A percentile compares a stretch with the other conserved stretches of the same genome.
phyloP scores from a whole-genome alignment of 164 flowering plant species.

The Chloranthus sessilifolius region DNA sequence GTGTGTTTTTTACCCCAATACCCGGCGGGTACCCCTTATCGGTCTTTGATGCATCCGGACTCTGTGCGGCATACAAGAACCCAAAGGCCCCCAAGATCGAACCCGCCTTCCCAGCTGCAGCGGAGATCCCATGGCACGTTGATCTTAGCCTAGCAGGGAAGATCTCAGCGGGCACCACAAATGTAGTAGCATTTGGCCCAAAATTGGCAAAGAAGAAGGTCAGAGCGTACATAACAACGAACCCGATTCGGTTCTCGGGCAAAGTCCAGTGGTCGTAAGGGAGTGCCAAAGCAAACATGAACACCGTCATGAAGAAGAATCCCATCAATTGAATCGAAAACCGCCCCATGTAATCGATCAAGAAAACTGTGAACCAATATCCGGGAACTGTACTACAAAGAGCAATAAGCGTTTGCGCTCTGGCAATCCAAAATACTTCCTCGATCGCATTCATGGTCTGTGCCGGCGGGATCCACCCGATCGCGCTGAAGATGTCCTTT shows the following conservation, averaged over 20 bases:
- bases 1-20: slow-evolving; percentile 61
- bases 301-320: slow-evolving; percentile 66
- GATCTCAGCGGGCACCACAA: slow-evolving; percentile 49
- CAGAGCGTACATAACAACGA: slow-evolving; percentile 34
- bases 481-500: slow-evolving; percentile 59
- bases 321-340: slow-evolving; percentile 65
- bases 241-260: slow-evolving; percentile 45
- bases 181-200: slow-evolving; percentile 48
- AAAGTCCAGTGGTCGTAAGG: slow-evolving; percentile 64
- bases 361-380: slow-evolving; percentile 69
- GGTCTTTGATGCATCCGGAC: slow-evolving; percentile 34
- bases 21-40: slow-evolving; percentile 59
- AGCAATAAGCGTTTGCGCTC: slow-evolving; percentile 67
- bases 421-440: slow-evolving; percentile 56
- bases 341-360: slow-evolving; percentile 59
- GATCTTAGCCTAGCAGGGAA: slow-evolving; percentile 48
- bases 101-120: slow-evolving; percentile 50
- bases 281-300: slow-evolving; percentile 70
- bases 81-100: slow-evolving; percentile 41
- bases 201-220: slow-evolving; percentile 52
- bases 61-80: slow-evolving; percentile 56
- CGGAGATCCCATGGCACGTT: slow-evolving; percentile 48
- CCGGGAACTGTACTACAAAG: slow-evolving; percentile 76
- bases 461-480: slow-evolving; percentile 67
- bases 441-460: slow-evolving; percentile 55